phyloP scores from a whole-genome alignment of 2,329 filamentous ascomycete species.

The Fusarium euwallaceae region DNA sequence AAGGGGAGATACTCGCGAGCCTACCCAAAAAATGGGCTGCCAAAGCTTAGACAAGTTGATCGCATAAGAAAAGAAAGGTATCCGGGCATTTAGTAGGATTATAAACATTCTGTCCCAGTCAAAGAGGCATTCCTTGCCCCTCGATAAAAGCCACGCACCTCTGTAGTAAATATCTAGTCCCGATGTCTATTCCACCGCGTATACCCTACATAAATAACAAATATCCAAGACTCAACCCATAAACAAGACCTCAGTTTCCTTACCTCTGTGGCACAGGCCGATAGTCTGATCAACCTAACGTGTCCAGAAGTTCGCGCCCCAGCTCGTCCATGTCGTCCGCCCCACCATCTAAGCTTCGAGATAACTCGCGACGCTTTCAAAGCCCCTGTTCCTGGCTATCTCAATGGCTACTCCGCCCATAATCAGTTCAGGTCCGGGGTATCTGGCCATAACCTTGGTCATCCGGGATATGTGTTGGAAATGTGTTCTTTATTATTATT shows the following conservation, averaged over 20 bases:
- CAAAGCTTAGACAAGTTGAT: neutral
- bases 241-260: neutral
- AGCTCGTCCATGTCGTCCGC: no score
- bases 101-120: neutral
- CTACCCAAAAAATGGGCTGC: slow-evolving; percentile 5
- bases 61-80: no score
- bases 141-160: neutral
- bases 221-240: neutral
- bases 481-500: no score
- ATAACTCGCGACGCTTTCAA: no score
- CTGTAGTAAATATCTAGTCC: neutral
- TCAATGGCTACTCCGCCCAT: no score
- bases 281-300: neutral
- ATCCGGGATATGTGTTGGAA: no score
- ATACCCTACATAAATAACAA: neutral
- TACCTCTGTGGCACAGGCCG: neutral
- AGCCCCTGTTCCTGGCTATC: no score
- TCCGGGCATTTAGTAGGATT: neutral
- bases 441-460: no score
- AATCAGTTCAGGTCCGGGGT: no score
- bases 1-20: slow-evolving; percentile 18
- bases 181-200: neutral
- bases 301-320: neutral
- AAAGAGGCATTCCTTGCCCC: neutral
- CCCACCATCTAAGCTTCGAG: no score